Evolutionary conservation across 2,329 filamentous ascomycete genomes (phyloP), one percentile per base, ranked within the genome.

Genomic region (Colletotrichum liaoningense): DNA sequence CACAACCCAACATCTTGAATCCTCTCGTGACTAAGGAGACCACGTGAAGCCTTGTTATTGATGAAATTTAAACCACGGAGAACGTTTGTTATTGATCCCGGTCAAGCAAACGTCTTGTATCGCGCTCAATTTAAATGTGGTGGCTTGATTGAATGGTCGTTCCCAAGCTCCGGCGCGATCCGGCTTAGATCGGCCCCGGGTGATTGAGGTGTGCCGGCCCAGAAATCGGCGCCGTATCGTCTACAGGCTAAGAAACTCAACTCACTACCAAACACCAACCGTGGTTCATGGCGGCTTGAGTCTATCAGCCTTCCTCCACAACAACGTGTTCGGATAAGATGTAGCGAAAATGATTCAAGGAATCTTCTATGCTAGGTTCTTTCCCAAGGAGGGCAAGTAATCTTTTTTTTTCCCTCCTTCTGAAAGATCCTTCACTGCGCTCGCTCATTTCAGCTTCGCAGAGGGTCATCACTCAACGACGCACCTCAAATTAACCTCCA

Each of bases 291-390:
- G 24, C 26, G 35, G 24, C 26, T 38, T 22, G 22, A 66, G 33
- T n/a, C 30, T 42, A 11, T 16, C 30, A 26, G 7, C 5, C 16
- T n/a, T 19, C 33, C 59, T 54, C 24, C 5, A 54, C 49, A 59
- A 2, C 11, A 28, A 38, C 5, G 26, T 30, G 55, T 38, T 35
- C 9, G 16, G 24, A 26, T 67, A 71, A 65, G 38, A 75, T 75
- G 74, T 72, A 67, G 67, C 57, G 69, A 78, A 72, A 78, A 92
- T 92, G 89, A 93, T 93, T 67, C 89, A 92, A 79, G 91, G 90
- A 77, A 93, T 93, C 71, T 93, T 93, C 78, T 93, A 93, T 80
- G 91, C 92, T 62, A 86, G 91, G 59, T 93, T 93, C 82, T 88
- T 93, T 75, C 89, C 91, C 19, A 86, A 91, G 78, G 87, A 92